Percentiles rank a stretch among this genome's conserved stretches.
phyloP scores from a whole-genome alignment of 257 asterid species.

The Mitragyna speciosa region DNA sequence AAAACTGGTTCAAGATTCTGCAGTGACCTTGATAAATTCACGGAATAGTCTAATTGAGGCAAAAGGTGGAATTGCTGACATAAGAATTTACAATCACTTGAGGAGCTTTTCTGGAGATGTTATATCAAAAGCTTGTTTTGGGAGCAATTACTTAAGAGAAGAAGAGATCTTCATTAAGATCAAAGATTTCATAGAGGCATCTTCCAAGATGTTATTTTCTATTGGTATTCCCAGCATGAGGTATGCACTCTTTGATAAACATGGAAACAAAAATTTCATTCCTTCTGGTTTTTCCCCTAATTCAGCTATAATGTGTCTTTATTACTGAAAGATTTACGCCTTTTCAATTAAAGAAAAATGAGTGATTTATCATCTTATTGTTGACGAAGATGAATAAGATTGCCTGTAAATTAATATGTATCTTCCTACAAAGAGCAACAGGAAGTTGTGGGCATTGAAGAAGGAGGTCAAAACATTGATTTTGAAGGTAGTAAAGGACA shows the following conservation, averaged over 20 bases:
- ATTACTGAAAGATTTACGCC: not conserved
- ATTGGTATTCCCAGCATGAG: constrained; percentile 14
- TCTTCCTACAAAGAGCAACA: constrained; percentile 50
- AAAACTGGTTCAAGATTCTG: too few relatives aligned
- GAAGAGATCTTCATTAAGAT: constrained; percentile 36
- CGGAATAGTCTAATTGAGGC: too few relatives aligned
- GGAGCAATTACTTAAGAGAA: constrained; percentile 34
- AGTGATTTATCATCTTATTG: not conserved
- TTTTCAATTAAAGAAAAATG: not conserved
- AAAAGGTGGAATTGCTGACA: too few relatives aligned
- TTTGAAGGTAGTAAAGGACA: constrained; percentile 37
- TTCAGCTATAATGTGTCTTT: not conserved
- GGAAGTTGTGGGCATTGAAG: constrained; percentile 43
- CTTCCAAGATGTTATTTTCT: constrained; percentile 6
- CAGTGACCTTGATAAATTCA: too few relatives aligned
- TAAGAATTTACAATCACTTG: too few relatives aligned
- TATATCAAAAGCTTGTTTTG: constrained; percentile 46
- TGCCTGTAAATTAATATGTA: constrained; percentile 22
- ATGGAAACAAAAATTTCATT: too few relatives aligned
- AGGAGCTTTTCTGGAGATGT: constrained; percentile 44
- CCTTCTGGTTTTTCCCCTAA: too few relatives aligned
- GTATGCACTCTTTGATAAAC: too few relatives aligned
- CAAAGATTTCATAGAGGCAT: constrained; percentile 27
- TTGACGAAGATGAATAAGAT: not conserved
- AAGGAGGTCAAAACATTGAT: constrained; percentile 45